These are phyloP conservation scores for Ascochyta pisi DNA, from an alignment of 2,329 filamentous ascomycete genomes.

Conservation along the genomic window DNA sequence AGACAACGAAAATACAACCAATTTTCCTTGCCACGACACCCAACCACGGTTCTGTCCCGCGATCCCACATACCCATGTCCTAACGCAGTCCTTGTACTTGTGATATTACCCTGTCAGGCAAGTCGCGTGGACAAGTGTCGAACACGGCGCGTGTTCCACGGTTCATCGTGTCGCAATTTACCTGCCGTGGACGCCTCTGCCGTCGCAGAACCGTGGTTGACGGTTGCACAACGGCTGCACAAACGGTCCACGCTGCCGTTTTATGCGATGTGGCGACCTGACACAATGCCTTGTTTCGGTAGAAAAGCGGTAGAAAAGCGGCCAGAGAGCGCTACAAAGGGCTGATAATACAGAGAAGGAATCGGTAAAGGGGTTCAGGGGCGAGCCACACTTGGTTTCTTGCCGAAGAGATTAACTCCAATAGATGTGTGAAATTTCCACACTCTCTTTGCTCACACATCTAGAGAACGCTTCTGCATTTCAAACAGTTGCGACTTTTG, in stretches of 20 bases:
- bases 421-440: too few species aligned
- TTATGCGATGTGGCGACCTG: constrained; percentile 15
- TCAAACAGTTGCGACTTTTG: constrained; percentile 21
- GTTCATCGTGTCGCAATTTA: constrained; percentile 24
- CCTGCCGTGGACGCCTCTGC: constrained; percentile 14
- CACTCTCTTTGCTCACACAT: neutral
- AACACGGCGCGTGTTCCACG: constrained; percentile 30
- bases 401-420: neutral
- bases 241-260: constrained; percentile 11
- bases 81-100: constrained; percentile 11
- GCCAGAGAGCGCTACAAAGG: neutral
- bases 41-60: constrained; percentile 7
- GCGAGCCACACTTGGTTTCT: neutral
- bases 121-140: constrained; percentile 21
- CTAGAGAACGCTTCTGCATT: neutral
- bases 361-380: neutral
- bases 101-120: constrained; percentile 22
- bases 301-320: neutral
- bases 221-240: constrained; percentile 15
- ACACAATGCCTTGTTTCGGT: constrained; percentile 4
- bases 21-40: constrained; percentile 1
- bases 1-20: neutral
- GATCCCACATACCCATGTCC: neutral
- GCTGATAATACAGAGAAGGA: neutral
- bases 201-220: constrained; percentile 19